Evolutionary conservation across 164 flowering plant genomes (phyloP), one percentile per base, ranked within the genome.

Genomic region (Saururus chinensis): DNA sequence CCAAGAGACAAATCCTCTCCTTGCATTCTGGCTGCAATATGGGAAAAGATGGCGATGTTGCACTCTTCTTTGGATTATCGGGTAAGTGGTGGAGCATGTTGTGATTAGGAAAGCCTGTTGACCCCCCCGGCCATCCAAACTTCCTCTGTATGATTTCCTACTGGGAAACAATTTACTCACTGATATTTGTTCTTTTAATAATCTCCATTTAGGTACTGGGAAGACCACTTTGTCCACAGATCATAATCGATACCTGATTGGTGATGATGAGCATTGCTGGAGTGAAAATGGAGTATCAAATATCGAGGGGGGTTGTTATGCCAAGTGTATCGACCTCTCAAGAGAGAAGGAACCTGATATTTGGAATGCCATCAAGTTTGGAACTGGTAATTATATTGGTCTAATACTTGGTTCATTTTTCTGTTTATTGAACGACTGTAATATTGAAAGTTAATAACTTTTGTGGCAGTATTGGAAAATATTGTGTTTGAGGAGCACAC

Each of bases 211-310:
- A 93, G 98, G 99, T 67, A 95, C 99, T 53, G 99, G 99, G 23
- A 95, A 95, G 86, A 95, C 99, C 8, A 90, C 99, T 40, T 76
- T 95, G 51, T 95, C 99, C 13, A 95, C 99, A 0, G 99, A 95
- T 71, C 93, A 87, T 58, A 91, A 88, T 60, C 72, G 99, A 63
- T 82, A 77, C 56, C 70, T 95, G 59, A 89, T 95, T 66, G 97
- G 99, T 70, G 99, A 95, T 40, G 97, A 91, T 64, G 99, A 95
- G 60, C 99, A 95, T 64, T 91, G 99, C 63, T 95, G 99, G 99
- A 75, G 93, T 62, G 93, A 91, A 11, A 88, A 80, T 73, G 99
- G 99, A 24, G 95, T 91, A n/a, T 90, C 97, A 9, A 95, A 95
- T 61, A 95, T 91, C 40, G 99, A 95, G 66, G 99, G 97, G 12